phyloP scores from a whole-genome alignment of 2,329 filamentous ascomycete species.

The Diaporthe sp. region DNA sequence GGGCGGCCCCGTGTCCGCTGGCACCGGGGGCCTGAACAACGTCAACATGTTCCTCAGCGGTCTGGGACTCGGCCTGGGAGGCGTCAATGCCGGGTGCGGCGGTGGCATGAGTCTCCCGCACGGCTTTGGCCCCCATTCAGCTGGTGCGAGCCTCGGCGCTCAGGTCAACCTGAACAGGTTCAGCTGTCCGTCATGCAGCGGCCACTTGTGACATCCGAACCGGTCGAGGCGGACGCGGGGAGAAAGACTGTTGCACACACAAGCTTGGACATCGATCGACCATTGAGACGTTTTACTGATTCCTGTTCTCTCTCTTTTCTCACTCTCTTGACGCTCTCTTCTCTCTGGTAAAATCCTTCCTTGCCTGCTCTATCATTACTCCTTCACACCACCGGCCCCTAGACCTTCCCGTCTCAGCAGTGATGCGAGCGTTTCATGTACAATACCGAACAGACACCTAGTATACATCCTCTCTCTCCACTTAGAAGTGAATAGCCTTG shows the following conservation, averaged over 20 bases:
- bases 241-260: background rate
- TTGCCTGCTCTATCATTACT: slow-evolving; percentile 33
- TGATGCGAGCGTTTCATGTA: slow-evolving; percentile 31
- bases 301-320: background rate
- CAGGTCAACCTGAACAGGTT: slow-evolving; percentile 10
- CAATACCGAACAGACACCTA: slow-evolving; percentile 27
- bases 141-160: background rate
- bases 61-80: slow-evolving; percentile 5
- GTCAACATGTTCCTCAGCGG: slow-evolving; percentile 29
- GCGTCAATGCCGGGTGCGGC: background rate
- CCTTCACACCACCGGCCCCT: slow-evolving; percentile 21
- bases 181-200: slow-evolving; percentile 22
- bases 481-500: slow-evolving; percentile 95
- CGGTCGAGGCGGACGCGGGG: background rate
- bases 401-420: background rate
- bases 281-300: slow-evolving; percentile 14
- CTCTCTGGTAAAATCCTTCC: background rate
- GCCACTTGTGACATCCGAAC: slow-evolving; percentile 9
- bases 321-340: background rate
- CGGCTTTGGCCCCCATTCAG: background rate
- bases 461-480: slow-evolving; percentile 16
- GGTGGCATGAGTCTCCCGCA: slow-evolving; percentile 3
- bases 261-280: background rate
- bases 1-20: background rate
- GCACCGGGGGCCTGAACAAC: background rate